Evolutionary conservation across 805 yeast species (phyloP).

Genomic region (Candida peoriensis): DNA sequence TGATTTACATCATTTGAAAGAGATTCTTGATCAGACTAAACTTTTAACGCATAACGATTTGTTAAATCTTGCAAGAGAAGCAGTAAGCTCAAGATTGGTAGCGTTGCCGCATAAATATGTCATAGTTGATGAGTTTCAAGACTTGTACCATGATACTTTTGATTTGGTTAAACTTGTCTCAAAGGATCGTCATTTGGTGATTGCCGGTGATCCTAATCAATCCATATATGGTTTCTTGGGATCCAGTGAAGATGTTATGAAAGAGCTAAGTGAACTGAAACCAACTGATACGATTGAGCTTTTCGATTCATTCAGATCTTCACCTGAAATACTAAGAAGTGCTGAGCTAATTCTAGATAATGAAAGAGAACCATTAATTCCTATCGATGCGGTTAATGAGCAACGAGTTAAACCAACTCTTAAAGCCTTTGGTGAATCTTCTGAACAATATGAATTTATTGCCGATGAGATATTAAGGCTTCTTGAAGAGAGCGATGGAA

Average conservation of each 20-base stretch:
- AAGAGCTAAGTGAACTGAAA: constrained; percentile 16
- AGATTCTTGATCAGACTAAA: constrained; percentile 11
- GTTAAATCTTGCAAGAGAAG: constrained; percentile 26
- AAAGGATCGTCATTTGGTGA: constrained; percentile 44
- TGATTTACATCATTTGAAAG: constrained; percentile 3
- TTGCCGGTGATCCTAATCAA: constrained; percentile 72
- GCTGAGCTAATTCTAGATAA: constrained; percentile 26
- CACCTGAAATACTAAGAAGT: constrained; percentile 49
- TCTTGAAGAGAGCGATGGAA: constrained; percentile 35
- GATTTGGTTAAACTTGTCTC: constrained; percentile 38
- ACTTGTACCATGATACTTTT: constrained; percentile 48
- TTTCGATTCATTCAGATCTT: constrained; percentile 53
- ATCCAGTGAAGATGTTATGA: constrained; percentile 33
- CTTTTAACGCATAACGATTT: constrained; percentile 19
- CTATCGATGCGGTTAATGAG: background rate
- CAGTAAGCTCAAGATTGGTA: constrained; percentile 25
- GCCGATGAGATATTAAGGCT: constrained; percentile 40
- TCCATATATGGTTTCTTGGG: constrained; percentile 67
- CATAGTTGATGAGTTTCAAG: constrained; percentile 73
- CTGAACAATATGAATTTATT: constrained; percentile 40
- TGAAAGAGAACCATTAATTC: background rate
- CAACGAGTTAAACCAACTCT: constrained; percentile 14
- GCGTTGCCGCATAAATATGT: constrained; percentile 32
- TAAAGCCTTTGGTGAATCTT: constrained; percentile 21
- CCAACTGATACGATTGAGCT: constrained; percentile 28